A percentile compares a stretch with the other conserved stretches of the same genome.
Conservation (phyloP, 140 eudicot species). For the Stevia rebaudiana region DNA sequence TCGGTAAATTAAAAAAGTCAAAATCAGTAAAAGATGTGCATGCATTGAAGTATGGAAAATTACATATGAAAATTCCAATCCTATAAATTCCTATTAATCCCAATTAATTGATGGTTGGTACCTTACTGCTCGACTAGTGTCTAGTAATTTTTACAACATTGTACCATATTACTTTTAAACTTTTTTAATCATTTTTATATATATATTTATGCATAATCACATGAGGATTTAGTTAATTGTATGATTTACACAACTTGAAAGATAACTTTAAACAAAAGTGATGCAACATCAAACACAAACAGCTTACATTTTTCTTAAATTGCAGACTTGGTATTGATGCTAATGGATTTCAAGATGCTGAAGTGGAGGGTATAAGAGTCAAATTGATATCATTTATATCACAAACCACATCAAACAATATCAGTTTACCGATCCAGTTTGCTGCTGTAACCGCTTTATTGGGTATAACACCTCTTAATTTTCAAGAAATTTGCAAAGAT, state of each 20-base stretch:
- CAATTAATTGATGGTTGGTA: too few relatives aligned
- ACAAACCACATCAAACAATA: conserved; percentile 19
- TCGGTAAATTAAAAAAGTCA: too few relatives aligned
- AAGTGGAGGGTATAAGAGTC: conserved; percentile 43
- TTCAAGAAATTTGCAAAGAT: conserved; percentile 41
- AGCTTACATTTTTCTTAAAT: background rate
- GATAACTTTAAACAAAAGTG: background rate
- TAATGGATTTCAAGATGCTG: conserved; percentile 47
- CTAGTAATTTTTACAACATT: too few relatives aligned
- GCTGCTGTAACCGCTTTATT: conserved; percentile 51
- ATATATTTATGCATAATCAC: too few relatives aligned
- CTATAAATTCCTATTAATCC: too few relatives aligned
- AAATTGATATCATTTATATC: conserved; percentile 37
- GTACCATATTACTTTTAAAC: too few relatives aligned
- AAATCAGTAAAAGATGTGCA: too few relatives aligned
- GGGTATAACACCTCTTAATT: conserved; percentile 38
- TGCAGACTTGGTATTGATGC: conserved; percentile 60
- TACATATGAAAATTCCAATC: too few relatives aligned
- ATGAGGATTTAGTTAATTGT: background rate
- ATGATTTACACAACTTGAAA: background rate
- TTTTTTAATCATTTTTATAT: too few relatives aligned
- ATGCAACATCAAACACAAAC: background rate
- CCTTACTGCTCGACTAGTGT: too few relatives aligned
- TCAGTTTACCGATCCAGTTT: conserved; percentile 34
- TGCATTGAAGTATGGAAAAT: too few relatives aligned